phyloP scores from a whole-genome alignment of 2,329 filamentous ascomycete species.

The Aspergillus brasiliensis region DNA sequence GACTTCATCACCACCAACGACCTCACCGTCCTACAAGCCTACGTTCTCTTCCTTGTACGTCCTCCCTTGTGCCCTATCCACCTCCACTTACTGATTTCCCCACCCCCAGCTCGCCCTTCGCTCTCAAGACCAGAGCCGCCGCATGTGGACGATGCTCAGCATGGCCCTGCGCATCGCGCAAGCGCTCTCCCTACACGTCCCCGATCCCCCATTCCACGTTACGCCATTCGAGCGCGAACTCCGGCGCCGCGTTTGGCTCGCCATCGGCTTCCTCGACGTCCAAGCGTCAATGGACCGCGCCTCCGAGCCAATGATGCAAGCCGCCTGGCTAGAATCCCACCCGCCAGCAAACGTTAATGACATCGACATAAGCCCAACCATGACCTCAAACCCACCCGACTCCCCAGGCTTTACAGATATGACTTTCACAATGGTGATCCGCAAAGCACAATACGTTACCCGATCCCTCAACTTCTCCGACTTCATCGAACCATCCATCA shows the following conservation, averaged over 20 bases:
- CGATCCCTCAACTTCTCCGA: slow-evolving; percentile 29
- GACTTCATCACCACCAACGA: slow-evolving; percentile 37
- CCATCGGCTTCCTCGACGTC: slow-evolving; percentile 33
- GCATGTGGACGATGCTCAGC: slow-evolving; percentile 38
- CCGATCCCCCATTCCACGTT: slow-evolving; percentile 32
- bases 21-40: slow-evolving; percentile 36
- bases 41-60: slow-evolving; percentile 33
- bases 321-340: slow-evolving; percentile 30
- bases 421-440: slow-evolving; percentile 27
- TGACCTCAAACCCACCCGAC: slow-evolving; percentile 15
- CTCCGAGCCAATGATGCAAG: slow-evolving; percentile 39
- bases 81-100: neutral
- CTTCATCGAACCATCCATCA: slow-evolving; percentile 24
- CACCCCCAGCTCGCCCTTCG: slow-evolving; percentile 17
- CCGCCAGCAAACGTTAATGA: slow-evolving; percentile 33
- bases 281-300: slow-evolving; percentile 33
- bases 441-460: slow-evolving; percentile 25
- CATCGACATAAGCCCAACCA: slow-evolving; percentile 29
- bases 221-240: slow-evolving; percentile 34
- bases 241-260: slow-evolving; percentile 34
- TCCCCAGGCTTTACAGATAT: slow-evolving; percentile 32
- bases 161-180: slow-evolving; percentile 36
- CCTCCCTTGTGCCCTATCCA: neutral
- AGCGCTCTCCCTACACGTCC: slow-evolving; percentile 32
- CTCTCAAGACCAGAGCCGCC: slow-evolving; percentile 34